These are phyloP conservation scores for Leishmania aethiopica DNA, from an alignment of 208 protist genomes.

Conservation along the genomic window DNA sequence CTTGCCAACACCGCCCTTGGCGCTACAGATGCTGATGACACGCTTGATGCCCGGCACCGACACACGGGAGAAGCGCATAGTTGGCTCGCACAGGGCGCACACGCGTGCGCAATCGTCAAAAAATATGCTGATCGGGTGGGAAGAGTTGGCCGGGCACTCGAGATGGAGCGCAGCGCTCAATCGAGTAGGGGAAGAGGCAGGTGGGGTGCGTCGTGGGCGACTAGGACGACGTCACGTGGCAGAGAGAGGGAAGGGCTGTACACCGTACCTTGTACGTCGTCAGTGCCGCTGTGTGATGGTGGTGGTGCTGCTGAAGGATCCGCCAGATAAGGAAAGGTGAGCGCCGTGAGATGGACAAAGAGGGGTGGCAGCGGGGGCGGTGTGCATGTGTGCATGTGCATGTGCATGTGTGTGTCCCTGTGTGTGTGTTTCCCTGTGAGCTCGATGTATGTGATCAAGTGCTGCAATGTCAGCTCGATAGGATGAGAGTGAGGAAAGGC, in stretches of 20 bases:
- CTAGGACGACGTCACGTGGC: not conserved
- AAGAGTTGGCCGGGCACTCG: not conserved
- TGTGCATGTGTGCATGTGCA: conserved; percentile 3
- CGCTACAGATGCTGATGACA: conserved; percentile 88
- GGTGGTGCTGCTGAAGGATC: not conserved
- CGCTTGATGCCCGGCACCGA: conserved; percentile 77
- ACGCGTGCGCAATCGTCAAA: not conserved
- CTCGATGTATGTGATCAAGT: not conserved
- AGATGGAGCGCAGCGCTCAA: not conserved
- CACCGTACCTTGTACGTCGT: not conserved
- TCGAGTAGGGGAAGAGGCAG: not conserved
- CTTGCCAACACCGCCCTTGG: conserved; percentile 95
- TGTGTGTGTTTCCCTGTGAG: not conserved
- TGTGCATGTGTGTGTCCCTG: conserved; percentile 5
- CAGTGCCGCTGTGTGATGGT: not conserved
- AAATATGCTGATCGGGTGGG: not conserved
- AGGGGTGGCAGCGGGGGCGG: not conserved
- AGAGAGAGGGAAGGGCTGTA: conserved; percentile 2
- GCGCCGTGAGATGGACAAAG: not conserved
- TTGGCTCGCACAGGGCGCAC: not conserved
- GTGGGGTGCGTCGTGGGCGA: not conserved
- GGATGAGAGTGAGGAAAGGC: not conserved
- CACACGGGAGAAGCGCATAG: conserved; percentile 75
- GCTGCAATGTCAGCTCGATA: not conserved
- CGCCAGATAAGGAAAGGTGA: not conserved